phyloP scores from a whole-genome alignment of 306 rosid genomes.

The Boehmeria nivea region DNA sequence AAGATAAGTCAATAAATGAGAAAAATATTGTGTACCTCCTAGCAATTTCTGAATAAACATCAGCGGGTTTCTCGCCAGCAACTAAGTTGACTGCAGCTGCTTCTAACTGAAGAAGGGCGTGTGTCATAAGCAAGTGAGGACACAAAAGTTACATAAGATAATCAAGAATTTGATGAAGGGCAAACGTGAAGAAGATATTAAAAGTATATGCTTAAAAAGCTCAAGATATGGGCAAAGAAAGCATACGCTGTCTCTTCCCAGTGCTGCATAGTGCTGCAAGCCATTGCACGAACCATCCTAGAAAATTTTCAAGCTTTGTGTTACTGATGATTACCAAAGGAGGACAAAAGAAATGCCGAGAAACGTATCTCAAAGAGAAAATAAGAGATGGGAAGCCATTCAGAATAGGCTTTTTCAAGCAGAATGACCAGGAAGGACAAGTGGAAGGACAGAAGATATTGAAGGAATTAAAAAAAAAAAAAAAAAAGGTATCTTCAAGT shows the following conservation, averaged over 20 bases:
- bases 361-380: not conserved
- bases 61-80: conserved; percentile 71
- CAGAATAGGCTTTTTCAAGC: too few relatives aligned
- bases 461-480: too few relatives aligned
- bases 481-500: too few relatives aligned
- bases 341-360: not conserved
- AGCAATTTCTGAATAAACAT: conserved; percentile 87
- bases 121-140: conserved; percentile 21
- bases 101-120: conserved; percentile 49
- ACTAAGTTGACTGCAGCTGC: conserved; percentile 89
- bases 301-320: conserved; percentile 19
- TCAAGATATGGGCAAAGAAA: conserved; percentile 16
- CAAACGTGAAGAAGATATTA: not conserved
- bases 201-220: not conserved
- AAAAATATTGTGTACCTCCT: conserved; percentile 36
- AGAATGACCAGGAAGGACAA: not conserved
- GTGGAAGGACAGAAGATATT: too few relatives aligned
- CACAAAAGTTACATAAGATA: conserved; percentile 16
- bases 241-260: conserved; percentile 77
- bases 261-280: conserved; percentile 84
- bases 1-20: not conserved
- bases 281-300: conserved; percentile 96
- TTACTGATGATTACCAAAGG: conserved; percentile 13
- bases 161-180: not conserved
- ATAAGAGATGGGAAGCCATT: not conserved